Percentiles rank a stretch among this genome's conserved stretches.
Conservation (phyloP, 2,329 filamentous ascomycete species). For the Colletotrichum lentis region DNA sequence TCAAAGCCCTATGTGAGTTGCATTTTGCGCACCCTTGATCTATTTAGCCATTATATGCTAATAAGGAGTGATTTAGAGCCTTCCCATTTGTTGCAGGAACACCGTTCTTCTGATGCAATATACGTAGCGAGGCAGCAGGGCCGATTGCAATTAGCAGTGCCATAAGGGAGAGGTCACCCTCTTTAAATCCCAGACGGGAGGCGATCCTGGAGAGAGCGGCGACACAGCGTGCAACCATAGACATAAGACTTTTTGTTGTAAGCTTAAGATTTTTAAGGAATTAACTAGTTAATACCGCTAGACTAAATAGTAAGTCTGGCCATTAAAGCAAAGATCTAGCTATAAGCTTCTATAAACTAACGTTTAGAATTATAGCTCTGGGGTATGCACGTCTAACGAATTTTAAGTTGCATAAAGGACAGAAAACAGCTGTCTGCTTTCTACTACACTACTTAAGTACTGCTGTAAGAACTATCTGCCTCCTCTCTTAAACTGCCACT, state of each 20-base stretch:
- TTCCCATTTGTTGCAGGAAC: background rate
- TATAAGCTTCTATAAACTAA: too few relatives aligned
- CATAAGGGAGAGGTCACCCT: conserved; percentile 47
- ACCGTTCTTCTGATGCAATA: conserved; percentile 39
- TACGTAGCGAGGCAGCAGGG: conserved; percentile 44
- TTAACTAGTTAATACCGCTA: background rate
- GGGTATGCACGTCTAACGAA: too few relatives aligned
- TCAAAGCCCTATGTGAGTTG: background rate
- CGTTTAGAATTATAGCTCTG: too few relatives aligned
- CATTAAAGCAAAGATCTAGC: background rate
- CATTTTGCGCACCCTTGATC: background rate
- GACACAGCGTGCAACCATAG: conserved; percentile 44
- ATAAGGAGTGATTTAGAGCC: background rate
- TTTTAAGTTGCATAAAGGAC: too few relatives aligned
- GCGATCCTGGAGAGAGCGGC: conserved; percentile 30
- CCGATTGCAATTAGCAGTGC: conserved; percentile 46
- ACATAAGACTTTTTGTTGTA: conserved; percentile 45
- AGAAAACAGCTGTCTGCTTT: background rate
- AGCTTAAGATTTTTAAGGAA: background rate
- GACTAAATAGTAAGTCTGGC: background rate
- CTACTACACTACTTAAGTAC: background rate
- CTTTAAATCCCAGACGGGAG: conserved; percentile 41
- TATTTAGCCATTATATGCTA: too few relatives aligned
- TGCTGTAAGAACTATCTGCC: conserved; percentile 23
- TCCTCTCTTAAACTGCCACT: conserved; percentile 33